Percentiles rank a stretch among this genome's conserved stretches.
Evolutionary conservation across 1,139 yeast species (phyloP).

Genomic region (Magnusiomyces fungicola): DNA sequence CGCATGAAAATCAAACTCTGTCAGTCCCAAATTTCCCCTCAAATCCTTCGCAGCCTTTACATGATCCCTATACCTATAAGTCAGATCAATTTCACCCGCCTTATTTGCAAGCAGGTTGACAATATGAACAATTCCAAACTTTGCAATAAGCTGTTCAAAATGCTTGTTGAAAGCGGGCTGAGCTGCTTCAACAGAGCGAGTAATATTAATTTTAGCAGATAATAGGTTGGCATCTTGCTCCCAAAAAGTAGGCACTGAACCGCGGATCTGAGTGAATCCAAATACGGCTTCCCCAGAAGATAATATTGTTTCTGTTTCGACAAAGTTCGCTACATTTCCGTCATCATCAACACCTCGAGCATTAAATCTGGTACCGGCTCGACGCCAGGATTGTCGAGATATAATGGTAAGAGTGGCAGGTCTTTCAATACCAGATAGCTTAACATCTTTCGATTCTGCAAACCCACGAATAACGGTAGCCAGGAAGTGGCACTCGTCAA

Average conservation of each 20-base stretch:
- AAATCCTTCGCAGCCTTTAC: constrained; percentile 43
- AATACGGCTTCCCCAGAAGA: constrained; percentile 51
- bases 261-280: constrained; percentile 82
- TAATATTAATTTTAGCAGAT: constrained; percentile 75
- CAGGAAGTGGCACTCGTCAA: constrained; percentile 72
- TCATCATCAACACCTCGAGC: constrained; percentile 95
- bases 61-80: constrained; percentile 57
- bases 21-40: constrained; percentile 36
- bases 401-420: constrained; percentile 64
- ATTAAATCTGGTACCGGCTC: constrained; percentile 93
- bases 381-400: constrained; percentile 88
- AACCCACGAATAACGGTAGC: constrained; percentile 93
- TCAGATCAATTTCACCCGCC: constrained; percentile 66
- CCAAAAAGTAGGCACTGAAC: constrained; percentile 96
- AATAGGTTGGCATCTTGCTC: constrained; percentile 84
- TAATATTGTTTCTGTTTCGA: constrained; percentile 82
- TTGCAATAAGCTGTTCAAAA: constrained; percentile 57
- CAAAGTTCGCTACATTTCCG: constrained; percentile 86
- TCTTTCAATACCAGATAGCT: constrained; percentile 40
- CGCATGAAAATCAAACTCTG: constrained; percentile 89
- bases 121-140: constrained; percentile 81
- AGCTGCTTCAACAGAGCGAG: constrained; percentile 85
- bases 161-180: constrained; percentile 85
- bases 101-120: constrained; percentile 78
- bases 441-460: constrained; percentile 64